Evolutionary conservation across 2,329 filamentous ascomycete genomes (phyloP), one percentile per base, ranked within the genome.

Genomic region (Aspergillus unguis): DNA sequence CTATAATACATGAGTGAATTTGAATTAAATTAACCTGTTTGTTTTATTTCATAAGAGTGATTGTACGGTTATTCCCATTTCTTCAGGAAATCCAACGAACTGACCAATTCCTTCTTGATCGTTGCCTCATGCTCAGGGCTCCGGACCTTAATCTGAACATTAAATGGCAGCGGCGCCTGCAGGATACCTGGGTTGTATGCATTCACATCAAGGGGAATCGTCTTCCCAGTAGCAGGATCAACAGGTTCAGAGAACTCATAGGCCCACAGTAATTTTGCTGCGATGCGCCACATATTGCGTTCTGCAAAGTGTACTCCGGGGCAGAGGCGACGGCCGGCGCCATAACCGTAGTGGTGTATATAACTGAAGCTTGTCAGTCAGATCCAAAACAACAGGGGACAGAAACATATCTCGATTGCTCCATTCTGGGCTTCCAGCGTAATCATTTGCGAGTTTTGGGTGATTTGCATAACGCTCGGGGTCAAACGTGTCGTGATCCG

Each of bases 271-370:
- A 67, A 50, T 6, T 64, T 62, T 2, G 62, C 64, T 25, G 70
- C 54, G 4, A 57, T 60, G 6, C 67, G 33, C 43, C 54, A 68
- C 5, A 72, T 50, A 25, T 60, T 64, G 5, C 63, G 59, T 48
- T 72, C 66, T 1, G 66, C 68, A 17, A 71, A 54, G 54, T 69
- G 65, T 2, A 70, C 61, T 1, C 68, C 68, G 3, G 65, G 66
- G 50, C 68, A 70, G 9, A 70, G 50, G 1, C 68, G 57, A 8
- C 68, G 61, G 2, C 70, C 66, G 1, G 58, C 58, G 2, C 64
- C 64, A 37, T 55, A 62, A 11, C 54, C 55, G 33, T 55, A 60
- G 47, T 60, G 59, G 56, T 40, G 37, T 40, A 8, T 5, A 40
- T 27, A 40, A 23, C 23, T 23, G 25, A 40, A 2, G 26, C 37